phyloP scores from a whole-genome alignment of 306 rosid species.

The Prinsepia uniflora region DNA sequence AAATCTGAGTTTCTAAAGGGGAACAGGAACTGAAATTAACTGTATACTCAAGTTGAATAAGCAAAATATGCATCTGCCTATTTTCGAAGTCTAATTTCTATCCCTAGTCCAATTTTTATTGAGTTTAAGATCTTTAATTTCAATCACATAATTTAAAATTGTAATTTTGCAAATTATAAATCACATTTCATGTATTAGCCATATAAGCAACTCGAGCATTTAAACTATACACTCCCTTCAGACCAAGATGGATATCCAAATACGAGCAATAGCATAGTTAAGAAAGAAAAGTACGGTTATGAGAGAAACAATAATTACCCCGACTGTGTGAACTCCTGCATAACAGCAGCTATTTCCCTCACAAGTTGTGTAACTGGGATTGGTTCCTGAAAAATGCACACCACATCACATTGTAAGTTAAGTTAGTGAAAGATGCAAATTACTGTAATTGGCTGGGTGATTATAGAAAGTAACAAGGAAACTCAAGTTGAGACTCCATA shows the following conservation, averaged over 20 bases:
- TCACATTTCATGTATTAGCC: neutral
- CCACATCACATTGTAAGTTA: neutral
- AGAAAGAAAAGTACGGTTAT: neutral
- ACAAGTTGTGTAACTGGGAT: conserved; percentile 84
- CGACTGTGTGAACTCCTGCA: conserved; percentile 87
- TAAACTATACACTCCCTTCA: neutral
- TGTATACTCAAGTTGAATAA: neutral
- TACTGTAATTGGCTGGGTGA: neutral
- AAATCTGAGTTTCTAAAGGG: conserved; percentile 12
- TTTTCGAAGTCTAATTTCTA: neutral
- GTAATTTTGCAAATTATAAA: neutral
- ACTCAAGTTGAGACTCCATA: neutral
- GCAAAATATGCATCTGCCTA: neutral
- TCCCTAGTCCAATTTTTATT: no score
- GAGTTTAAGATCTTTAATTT: neutral
- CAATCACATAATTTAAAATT: neutral
- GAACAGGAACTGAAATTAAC: conserved; percentile 1
- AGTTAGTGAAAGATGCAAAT: neutral
- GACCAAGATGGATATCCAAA: neutral
- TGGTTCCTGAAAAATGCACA: conserved; percentile 47
- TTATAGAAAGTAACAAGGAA: neutral
- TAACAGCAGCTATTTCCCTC: conserved; percentile 82
- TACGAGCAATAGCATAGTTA: neutral
- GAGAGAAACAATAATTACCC: conserved; percentile 39
- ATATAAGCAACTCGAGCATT: neutral